Conservation (phyloP, 805 yeast species). For the Limtongozyma cylindracea region DNA sequence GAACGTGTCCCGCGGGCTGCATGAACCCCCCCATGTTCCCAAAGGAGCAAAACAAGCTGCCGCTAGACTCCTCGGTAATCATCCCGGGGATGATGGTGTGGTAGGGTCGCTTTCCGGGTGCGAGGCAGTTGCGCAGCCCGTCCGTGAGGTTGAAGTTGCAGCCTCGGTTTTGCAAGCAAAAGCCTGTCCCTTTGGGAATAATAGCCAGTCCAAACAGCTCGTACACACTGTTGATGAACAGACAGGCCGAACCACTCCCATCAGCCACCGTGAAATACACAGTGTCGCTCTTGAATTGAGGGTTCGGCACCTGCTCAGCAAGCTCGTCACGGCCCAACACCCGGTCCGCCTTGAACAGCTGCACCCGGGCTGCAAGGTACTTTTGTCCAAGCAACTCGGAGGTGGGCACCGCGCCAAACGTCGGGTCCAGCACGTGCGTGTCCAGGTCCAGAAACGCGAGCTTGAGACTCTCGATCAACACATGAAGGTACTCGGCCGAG, state of each 20-base stretch:
- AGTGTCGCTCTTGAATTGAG: conserved; percentile 3
- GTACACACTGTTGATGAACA: conserved; percentile 57
- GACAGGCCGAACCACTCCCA: conserved; percentile 20
- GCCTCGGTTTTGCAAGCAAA: conserved; percentile 54
- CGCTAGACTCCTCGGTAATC: conserved; percentile 23
- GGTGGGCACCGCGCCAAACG: conserved; percentile 10
- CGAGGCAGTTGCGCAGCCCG: conserved; percentile 30
- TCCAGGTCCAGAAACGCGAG: conserved; percentile 55
- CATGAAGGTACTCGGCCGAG: conserved; percentile 43
- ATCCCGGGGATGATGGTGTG: conserved; percentile 72
- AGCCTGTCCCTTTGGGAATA: conserved; percentile 38
- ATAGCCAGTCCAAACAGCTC: conserved; percentile 48
- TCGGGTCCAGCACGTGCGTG: conserved; percentile 42
- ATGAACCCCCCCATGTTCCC: conserved; percentile 79
- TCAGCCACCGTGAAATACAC: conserved; percentile 3
- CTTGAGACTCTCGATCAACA: conserved; percentile 47
- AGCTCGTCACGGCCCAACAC: conserved; percentile 2
- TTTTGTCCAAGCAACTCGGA: conserved; percentile 18
- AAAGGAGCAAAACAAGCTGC: conserved; percentile 33
- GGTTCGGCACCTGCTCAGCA: conserved; percentile 3
- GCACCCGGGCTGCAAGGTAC: conserved; percentile 23
- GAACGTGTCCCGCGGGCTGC: conserved; percentile 73
- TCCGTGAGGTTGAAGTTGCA: conserved; percentile 42
- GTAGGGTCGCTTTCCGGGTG: conserved; percentile 49
- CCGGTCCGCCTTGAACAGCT: conserved; percentile 3